Evolutionary conservation across 2,329 filamentous ascomycete species (phyloP).

Genomic region (Coniochaeta prunicola): DNA sequence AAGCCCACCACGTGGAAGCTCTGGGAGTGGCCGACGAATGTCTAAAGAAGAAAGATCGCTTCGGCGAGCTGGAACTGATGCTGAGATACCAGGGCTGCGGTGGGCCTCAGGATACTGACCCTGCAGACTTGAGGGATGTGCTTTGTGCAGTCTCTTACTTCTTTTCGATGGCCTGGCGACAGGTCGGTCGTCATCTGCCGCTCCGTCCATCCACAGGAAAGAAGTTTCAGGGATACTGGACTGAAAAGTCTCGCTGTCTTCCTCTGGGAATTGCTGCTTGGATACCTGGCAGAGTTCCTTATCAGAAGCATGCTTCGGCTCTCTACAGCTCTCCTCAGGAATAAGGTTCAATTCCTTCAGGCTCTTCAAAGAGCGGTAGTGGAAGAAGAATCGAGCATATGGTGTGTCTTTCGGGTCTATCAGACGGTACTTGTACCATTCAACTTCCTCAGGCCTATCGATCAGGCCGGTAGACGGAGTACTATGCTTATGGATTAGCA

Average conservation of each 20-base stretch:
- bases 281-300: neutral
- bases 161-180: neutral
- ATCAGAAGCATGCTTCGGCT: constrained; percentile 1
- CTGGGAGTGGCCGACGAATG: constrained; percentile 19
- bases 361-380: constrained; percentile 46
- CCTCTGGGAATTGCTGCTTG: neutral
- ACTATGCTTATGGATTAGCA: constrained; percentile 21
- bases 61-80: constrained; percentile 1
- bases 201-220: neutral
- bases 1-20: constrained; percentile 14
- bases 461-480: constrained; percentile 46
- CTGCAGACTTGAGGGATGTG: neutral
- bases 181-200: neutral
- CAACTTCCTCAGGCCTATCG: constrained; percentile 40
- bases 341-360: constrained; percentile 41
- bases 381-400: constrained; percentile 46
- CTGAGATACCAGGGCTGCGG: constrained; percentile 3
- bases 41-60: constrained; percentile 13
- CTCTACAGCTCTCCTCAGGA: constrained; percentile 14
- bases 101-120: neutral
- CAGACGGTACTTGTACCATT: constrained; percentile 45
- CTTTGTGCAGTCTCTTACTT: neutral
- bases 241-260: neutral
- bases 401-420: constrained; percentile 43
- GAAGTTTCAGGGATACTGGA: neutral